Percentiles rank a stretch among this genome's conserved stretches.
Evolutionary conservation across 305 asterid species (phyloP).

Genomic region (Rubia peregrina): DNA sequence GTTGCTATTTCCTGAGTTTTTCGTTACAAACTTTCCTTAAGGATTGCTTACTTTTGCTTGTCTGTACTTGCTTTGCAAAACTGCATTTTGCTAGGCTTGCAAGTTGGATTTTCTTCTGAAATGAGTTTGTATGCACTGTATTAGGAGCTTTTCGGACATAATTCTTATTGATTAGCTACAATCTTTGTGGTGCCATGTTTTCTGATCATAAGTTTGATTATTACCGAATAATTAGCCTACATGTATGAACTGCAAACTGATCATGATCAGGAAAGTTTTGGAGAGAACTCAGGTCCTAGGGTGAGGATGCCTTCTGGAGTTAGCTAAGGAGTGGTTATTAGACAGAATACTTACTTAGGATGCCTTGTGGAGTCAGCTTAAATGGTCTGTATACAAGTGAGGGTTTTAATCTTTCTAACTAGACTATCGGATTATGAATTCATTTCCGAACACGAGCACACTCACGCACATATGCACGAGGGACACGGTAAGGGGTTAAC

Average conservation of each 20-base stretch:
- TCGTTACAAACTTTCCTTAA: background rate
- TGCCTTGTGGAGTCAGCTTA: background rate
- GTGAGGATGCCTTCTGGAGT: background rate
- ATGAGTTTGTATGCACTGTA: conserved; percentile 5
- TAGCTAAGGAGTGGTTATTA: background rate
- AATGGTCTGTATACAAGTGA: background rate
- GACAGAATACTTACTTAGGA: background rate
- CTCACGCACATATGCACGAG: no score
- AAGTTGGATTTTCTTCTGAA: conserved; percentile 5
- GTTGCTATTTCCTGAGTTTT: background rate
- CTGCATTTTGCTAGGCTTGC: conserved; percentile 11
- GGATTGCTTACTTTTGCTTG: conserved; percentile 8
- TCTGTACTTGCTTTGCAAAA: conserved; percentile 5
- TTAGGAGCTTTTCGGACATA: background rate
- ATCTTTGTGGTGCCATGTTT: background rate
- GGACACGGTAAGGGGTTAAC: no score
- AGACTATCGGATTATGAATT: background rate
- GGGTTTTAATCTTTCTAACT: background rate
- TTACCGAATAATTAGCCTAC: background rate
- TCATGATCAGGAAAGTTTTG: background rate
- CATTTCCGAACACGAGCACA: no score
- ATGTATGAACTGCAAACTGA: background rate
- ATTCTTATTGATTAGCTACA: background rate
- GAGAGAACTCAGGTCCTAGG: no score
- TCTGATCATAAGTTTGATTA: background rate